Conservation (phyloP, 257 asterid genomes). For the Agastache rugosa region DNA sequence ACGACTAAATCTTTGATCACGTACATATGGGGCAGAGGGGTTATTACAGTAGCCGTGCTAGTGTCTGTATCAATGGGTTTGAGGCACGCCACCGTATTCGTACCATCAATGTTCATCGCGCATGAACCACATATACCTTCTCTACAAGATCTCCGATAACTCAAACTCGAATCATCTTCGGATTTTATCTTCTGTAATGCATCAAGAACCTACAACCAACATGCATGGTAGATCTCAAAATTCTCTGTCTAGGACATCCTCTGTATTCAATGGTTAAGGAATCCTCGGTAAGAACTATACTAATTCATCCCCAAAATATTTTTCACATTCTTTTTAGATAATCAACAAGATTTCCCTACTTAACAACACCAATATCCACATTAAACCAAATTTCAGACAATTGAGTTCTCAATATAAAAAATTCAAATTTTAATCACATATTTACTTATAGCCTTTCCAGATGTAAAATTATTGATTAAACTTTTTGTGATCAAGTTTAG, state of each 20-base stretch:
- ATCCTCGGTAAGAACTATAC: not conserved
- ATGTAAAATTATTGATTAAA: no score
- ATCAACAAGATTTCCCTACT: not conserved
- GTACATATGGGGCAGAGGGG: conserved; percentile 83
- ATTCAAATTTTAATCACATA: no score
- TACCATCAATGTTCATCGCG: conserved; percentile 79
- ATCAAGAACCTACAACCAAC: conserved; percentile 62
- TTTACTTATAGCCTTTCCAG: no score
- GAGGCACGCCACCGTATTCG: conserved; percentile 78
- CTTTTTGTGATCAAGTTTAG: no score
- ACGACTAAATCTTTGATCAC: conserved; percentile 83
- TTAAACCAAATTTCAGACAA: no score
- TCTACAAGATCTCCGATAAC: conserved; percentile 73
- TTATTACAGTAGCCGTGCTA: conserved; percentile 51
- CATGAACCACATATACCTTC: conserved; percentile 89
- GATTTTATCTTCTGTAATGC: conserved; percentile 70
- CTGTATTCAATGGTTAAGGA: not conserved
- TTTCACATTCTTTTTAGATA: not conserved
- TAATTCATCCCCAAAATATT: not conserved
- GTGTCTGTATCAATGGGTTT: conserved; percentile 67
- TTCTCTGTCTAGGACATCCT: not conserved
- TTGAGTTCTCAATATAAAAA: no score
- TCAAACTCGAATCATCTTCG: conserved; percentile 65
- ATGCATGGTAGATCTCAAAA: not conserved
- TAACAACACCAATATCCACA: not conserved